These are phyloP conservation scores for Glomus cerebriforme DNA, from an alignment of 192 early-diverging fungal species.

Conservation along the genomic window DNA sequence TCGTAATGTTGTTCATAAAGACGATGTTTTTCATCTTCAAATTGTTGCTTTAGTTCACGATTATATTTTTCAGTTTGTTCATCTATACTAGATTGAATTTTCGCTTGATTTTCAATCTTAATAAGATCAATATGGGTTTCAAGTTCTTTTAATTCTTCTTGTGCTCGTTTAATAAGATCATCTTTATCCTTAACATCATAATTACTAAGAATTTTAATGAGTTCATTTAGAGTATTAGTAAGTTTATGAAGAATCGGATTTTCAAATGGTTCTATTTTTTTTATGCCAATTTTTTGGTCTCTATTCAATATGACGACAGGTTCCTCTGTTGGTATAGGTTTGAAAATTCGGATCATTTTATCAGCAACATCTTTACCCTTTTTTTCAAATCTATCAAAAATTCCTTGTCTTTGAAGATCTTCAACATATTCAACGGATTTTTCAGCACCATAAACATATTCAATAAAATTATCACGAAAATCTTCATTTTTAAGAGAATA, in stretches of 20 bases:
- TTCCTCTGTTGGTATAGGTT: not conserved
- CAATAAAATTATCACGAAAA: constrained; percentile 62
- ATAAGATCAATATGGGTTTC: constrained; percentile 49
- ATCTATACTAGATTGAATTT: constrained; percentile 47
- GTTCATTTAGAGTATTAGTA: not conserved
- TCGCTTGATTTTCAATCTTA: constrained; percentile 45
- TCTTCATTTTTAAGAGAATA: constrained; percentile 52
- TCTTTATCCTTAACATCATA: not conserved
- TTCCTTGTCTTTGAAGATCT: constrained; percentile 52
- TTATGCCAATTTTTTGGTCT: not conserved
- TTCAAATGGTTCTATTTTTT: not conserved
- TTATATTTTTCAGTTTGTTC: constrained; percentile 50
- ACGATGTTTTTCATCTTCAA: constrained; percentile 44
- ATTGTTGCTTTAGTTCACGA: constrained; percentile 54
- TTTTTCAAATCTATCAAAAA: constrained; percentile 20
- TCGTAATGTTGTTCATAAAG: constrained; percentile 46
- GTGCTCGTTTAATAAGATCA: not conserved
- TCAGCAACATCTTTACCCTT: not conserved
- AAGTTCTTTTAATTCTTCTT: not conserved
- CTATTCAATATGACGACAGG: not conserved
- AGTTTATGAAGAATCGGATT: constrained; percentile 16
- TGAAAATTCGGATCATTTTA: not conserved
- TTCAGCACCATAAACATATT: constrained; percentile 59
- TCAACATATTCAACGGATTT: constrained; percentile 54
- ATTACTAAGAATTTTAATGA: constrained; percentile 5